phyloP scores from a whole-genome alignment of 1,284 basidiomycete species.

The Schizophyllum amplum region DNA sequence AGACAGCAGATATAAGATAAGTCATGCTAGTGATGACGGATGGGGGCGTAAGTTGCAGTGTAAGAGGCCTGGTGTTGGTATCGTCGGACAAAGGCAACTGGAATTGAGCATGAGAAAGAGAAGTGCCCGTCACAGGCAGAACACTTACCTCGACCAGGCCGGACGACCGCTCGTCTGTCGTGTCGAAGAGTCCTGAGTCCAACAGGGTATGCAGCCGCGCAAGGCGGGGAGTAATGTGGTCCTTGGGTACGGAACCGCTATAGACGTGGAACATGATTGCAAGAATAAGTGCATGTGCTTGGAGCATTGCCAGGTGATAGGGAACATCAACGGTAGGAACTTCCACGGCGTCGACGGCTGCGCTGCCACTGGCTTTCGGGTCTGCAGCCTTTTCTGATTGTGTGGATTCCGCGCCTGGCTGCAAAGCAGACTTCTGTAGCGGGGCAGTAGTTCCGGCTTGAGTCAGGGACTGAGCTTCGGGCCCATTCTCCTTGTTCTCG shows the following conservation, averaged over 20 bases:
- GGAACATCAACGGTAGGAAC: slow-evolving; percentile 25
- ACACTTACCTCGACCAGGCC: slow-evolving; percentile 34
- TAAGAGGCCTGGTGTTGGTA: neutral
- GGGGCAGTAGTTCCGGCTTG: neutral
- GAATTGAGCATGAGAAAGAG: neutral
- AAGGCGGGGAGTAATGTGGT: slow-evolving; percentile 34
- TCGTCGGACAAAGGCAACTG: neutral
- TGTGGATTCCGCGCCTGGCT: slow-evolving; percentile 22
- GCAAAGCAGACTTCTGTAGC: slow-evolving; percentile 6
- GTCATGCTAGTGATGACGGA: slow-evolving; percentile 52
- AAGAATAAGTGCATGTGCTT: slow-evolving; percentile 46
- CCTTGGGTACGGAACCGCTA: slow-evolving; percentile 3
- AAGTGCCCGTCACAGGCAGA: neutral
- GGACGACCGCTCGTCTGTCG: neutral
- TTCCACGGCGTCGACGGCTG: too few relatives aligned
- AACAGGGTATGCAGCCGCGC: slow-evolving; percentile 52
- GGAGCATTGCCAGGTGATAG: slow-evolving; percentile 35
- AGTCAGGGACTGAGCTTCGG: neutral
- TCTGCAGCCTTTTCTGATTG: slow-evolving; percentile 16
- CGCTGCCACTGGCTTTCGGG: neutral
- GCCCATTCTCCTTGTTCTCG: neutral
- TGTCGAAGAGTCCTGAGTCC: slow-evolving; percentile 44
- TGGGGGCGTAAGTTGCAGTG: slow-evolving; percentile 42
- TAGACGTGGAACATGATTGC: slow-evolving; percentile 53
- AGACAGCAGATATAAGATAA: slow-evolving; percentile 54